Evolutionary conservation across 768 basidiomycete genomes (phyloP), one percentile per base, ranked within the genome.

Genomic region (Leccinum ochraceum): DNA sequence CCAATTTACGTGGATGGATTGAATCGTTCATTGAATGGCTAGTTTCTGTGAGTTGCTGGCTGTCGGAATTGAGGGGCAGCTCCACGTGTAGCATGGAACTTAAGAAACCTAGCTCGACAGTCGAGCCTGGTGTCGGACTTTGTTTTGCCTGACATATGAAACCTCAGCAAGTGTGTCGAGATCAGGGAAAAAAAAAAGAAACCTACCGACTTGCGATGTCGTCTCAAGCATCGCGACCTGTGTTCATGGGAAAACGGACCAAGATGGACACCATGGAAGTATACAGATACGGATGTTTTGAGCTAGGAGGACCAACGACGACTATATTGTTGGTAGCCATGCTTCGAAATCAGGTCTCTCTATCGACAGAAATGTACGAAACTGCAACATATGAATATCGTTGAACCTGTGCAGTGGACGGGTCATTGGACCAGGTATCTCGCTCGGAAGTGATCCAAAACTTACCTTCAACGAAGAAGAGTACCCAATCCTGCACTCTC

Each of bases 131-230:
- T 52, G 86, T 85, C 94, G 1, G 34, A 4, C 34, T 1, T 34
- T 34, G 4, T 34, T 94, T 94, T 81, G 78, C 73, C 85, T 86
- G 74, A 69, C 68, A 68, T 66, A 54, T 8, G 10, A 50, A 54
- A 17, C 49, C 57, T 69, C 57, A 54, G 60, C 37, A 54, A 59
- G 17, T n/a, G 14, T 58, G 50, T 50, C 36, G 48, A 53, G 6
- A 51, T 55, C 49, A 55, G 32, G 20, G 3, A 4, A 55, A 32
- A 32, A 9, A 57, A 57, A 1, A 20, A 49, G 53, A 2, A 34
- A 76, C 94, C 96, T 77, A 95, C 94, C 94, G 95, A 61, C 81
- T 85, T 6, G 90, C 84, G 30, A 94, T 88, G 60, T 91, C 1
- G 87, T 84, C 73, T 95, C 92, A 3, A 94, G 77, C 81, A 93